phyloP scores from a whole-genome alignment of 176 grass and related monocot species.

The Musa acuminata region DNA sequence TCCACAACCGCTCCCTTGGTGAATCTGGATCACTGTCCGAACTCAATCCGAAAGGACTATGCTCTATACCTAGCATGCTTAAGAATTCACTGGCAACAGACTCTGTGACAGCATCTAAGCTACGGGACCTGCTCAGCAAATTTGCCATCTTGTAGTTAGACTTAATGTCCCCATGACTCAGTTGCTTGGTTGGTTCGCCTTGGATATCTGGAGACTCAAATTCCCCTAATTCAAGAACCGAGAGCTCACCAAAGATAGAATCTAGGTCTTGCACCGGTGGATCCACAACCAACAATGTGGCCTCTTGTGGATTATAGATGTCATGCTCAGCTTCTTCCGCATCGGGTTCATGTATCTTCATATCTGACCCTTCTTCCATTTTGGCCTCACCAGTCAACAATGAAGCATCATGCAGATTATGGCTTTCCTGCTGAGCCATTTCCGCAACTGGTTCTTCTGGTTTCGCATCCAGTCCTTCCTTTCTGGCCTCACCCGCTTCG shows the following conservation, averaged over 20 bases:
- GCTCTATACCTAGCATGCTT: conserved; percentile 71
- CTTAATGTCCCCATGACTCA: conserved; percentile 32
- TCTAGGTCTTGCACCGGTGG: conserved; percentile 36
- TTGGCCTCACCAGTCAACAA: background rate
- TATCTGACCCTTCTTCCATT: conserved; percentile 13
- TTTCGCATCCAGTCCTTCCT: conserved; percentile 1
- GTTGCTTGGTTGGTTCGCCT: conserved; percentile 30
- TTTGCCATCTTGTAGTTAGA: conserved; percentile 30
- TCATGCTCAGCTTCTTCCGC: background rate
- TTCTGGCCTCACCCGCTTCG: conserved; percentile 3
- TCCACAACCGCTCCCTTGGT: conserved; percentile 77
- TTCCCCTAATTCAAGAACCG: conserved; percentile 35
- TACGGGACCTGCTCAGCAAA: conserved; percentile 45
- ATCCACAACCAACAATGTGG: conserved; percentile 27
- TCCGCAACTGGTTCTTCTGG: conserved; percentile 11
- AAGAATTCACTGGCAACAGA: conserved; percentile 77
- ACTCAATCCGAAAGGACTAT: conserved; percentile 53
- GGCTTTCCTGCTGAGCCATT: conserved; percentile 6
- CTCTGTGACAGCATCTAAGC: conserved; percentile 62
- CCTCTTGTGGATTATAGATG: conserved; percentile 7
- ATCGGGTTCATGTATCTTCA: conserved; percentile 4
- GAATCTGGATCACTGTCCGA: conserved; percentile 60
- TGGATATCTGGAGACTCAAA: conserved; percentile 39
- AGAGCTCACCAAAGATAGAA: conserved; percentile 44
- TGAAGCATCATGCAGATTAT: conserved; percentile 19